Base-by-base conservation (phyloP, 129 eudicot genomes). In the Gnaphalium uliginosum region DNA sequence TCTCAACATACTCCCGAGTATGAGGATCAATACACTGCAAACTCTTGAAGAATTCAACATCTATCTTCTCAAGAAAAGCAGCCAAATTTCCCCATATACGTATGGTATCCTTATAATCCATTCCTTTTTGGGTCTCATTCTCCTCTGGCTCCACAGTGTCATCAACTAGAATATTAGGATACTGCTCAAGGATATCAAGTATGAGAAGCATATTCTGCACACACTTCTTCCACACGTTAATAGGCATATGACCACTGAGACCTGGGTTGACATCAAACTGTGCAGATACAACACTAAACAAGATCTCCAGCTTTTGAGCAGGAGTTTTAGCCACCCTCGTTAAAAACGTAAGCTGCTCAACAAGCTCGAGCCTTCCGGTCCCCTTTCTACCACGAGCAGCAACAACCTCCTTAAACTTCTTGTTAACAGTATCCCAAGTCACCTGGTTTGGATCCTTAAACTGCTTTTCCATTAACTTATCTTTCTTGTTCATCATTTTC, bases 311-410 rank as follows among this genome's bases (percentile, higher is more conserved):
- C 90, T 90, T 93, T 84, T 93, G 98, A 35, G 97, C 98, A 37
- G 97, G 98, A 29, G 98, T 93, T 84, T 93, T 93, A 17, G 98
- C 96, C 48, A 93, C 97, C 74, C 80, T 85, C 8, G 91, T 87
- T 77, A 93, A 79, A 75, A 90, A 90, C 0, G 96, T 90, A 32
- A 93, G 93, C 85, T 88, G 98, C 81, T 93, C 98, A 58, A 93
- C 96, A 60, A 93, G 89, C 84, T 93, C 98, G 14, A 93, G 79
- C 30, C 86, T 85, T 29, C 97, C 97, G 0, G 98, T 93, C 26
- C 98, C 98, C 73, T 93, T 93, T 48, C 90, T 83, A 54, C 98
- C 98, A 39, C 98, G 93, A 5, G 93, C 97, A 43, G 97, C 91
- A 59, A 85, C 85, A 71, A 87, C 80, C 84, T 93, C 98, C 77